These are phyloP conservation scores for Ceratobasidium sp. DNA, from an alignment of 1,284 basidiomycete genomes.

Conservation along the genomic window DNA sequence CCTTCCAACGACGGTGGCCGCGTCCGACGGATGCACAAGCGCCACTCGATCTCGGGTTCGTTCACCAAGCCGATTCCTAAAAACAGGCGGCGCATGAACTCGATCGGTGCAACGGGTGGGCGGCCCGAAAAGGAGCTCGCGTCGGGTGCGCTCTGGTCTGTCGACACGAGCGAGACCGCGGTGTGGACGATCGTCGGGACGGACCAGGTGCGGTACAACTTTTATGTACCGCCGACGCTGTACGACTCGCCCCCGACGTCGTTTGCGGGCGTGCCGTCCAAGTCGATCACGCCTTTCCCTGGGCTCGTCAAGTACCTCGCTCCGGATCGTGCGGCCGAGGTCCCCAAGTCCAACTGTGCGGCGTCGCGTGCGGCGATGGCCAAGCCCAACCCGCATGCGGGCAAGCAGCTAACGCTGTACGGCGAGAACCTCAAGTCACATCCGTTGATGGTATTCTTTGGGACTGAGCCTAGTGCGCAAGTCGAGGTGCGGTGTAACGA, in stretches of 20 bases:
- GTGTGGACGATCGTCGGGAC: constrained; percentile 94
- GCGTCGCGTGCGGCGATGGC: constrained; percentile 59
- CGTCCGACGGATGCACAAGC: constrained; percentile 67
- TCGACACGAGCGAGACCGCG: constrained; percentile 86
- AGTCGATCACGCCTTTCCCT: constrained; percentile 87
- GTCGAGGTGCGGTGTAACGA: constrained; percentile 89
- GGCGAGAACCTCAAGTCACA: constrained; percentile 89
- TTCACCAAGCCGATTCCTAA: constrained; percentile 39
- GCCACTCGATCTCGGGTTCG: constrained; percentile 49
- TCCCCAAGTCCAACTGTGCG: constrained; percentile 67
- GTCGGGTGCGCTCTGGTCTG: constrained; percentile 83
- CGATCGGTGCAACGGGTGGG: constrained; percentile 63
- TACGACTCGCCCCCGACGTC: constrained; percentile 68
- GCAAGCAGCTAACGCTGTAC: constrained; percentile 82
- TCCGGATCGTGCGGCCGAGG: constrained; percentile 78
- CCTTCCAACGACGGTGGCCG: constrained; percentile 76
- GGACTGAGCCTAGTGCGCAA: constrained; percentile 82
- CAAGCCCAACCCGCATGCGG: constrained; percentile 72
- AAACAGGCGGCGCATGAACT: constrained; percentile 44
- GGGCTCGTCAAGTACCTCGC: constrained; percentile 83
- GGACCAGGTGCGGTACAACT: constrained; percentile 89
- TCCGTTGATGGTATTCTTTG: constrained; percentile 84
- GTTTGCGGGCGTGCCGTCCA: constrained; percentile 68
- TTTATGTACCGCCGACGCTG: constrained; percentile 85
- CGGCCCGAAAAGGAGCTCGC: constrained; percentile 55